Base-by-base conservation (phyloP, 2,329 filamentous ascomycete species). In the Hypoxylon sp. region DNA sequence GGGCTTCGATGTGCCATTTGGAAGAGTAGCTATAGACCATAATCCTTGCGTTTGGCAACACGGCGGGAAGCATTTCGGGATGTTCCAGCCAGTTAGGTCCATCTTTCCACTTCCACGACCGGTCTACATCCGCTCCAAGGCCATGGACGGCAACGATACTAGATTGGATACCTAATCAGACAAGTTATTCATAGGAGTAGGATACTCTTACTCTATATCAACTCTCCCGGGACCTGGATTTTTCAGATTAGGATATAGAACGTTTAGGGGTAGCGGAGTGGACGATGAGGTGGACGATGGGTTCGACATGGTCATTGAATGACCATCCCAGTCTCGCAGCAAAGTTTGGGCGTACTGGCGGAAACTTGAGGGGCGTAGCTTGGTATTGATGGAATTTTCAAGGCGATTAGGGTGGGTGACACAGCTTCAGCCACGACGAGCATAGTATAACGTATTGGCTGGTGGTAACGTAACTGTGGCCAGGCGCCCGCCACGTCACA, bases 11-110 rank as follows among this genome's bases (percentile, higher is more conserved):
- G 21, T 61, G 55, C 68, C 65, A 71, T 24, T 17, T 61, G 4
- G 59, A 64, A 11, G 66, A 42, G 29, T 62, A 71, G 24, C 39
- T 62, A 11, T 66, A 70, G n/a, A 31, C 24, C 21, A 70, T 64
- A 15, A 68, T 66, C 29, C 62, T 55, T 0, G 67, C 54, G n/a
- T 68, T 42, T 1, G 61, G 69, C 5, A 70, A 11, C 13, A 48
- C 8, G 21, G 7, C 3, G 1, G 67, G 69, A 44, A 70, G 69
- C 69, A 72, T 71, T 2, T 64, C 29, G 2, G 29, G 5, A 21
- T 71, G 64, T 37, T 55, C 62, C 3, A 69, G 61, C 69, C 67
- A 71, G 42, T 69, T 24, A 24, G 24, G 24, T 4, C 11, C 7
- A 13, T 19, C 47, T 15, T 53, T 35, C 48, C 58, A 54, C 21